Evolutionary conservation across 208 protist species (phyloP), one percentile per base, ranked within the genome.

Genomic region (Sergeia podlipaevii): DNA sequence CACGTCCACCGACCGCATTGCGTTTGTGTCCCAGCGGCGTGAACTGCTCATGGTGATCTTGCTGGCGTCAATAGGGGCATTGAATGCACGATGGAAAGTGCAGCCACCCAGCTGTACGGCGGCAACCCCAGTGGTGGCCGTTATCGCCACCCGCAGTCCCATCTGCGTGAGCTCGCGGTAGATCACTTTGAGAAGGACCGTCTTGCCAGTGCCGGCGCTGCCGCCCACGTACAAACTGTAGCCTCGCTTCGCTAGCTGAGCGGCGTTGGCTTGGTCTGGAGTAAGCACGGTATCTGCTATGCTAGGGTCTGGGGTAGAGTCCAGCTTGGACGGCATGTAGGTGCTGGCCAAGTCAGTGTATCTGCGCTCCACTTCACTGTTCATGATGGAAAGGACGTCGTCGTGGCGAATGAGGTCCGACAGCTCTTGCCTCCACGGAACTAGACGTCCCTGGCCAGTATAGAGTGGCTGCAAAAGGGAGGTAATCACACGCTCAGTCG

Each of bases 41-140:
- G 60, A 36, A 20, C 33, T n/a, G 68, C 43, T 7, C 26, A 21
- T 27, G 21, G 10, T 5, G 21, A 6, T 11, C 15, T 18, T 33
- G 30, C 36, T 37, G 11, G 20, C 51, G n/a, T 55, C 51, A 17
- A 91, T 54, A 2, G 84, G 80, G 2, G 77, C 77, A 24, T 79
- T 68, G 60, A 96, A 93, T 46, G 81, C 80, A 60, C 80, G 66
- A 62, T 97, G 91, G 44, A 97, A 93, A n/a, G 91, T 97, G 60
- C 82, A 95, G 13, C 91, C 91, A 28, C 85, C 85, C 2, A 97
- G 70, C 67, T 97, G 90, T 32, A 92, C 77, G 2, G 89, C 79
- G 7, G 91, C 89, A 13, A 95, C 89, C 26, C 91, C 91, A 1
- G 88, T 95, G 8, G 86, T 89, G 5, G 91, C 91, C 29, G 88